Base-by-base conservation (phyloP, 768 basidiomycete genomes). In the Hydnum rufescens region DNA sequence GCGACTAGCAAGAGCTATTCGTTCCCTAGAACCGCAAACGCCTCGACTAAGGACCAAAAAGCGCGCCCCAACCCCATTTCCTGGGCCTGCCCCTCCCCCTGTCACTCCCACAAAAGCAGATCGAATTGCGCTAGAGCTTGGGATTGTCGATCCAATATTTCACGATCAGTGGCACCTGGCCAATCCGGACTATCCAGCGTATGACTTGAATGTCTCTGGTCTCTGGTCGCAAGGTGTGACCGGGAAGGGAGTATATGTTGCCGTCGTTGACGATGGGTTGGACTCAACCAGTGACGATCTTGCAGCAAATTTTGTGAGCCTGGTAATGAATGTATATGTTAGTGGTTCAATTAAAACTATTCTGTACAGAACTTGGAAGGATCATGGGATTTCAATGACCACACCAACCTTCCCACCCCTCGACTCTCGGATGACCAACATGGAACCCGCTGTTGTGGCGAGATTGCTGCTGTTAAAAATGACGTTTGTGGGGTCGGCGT, bases 301-400 rank as follows among this genome's bases (percentile, higher is more conserved):
- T 42, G 75, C 77, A 29, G 79, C 71, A 32, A 99, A 97, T 65
- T 99, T 96, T 65, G 95, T 97, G 62, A 60, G 89, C 74, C 19
- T 18, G 49, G 6, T 13, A 6, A 6, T 1, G 13, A 30, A 6
- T 32, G 6, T 18, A 18, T 34, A 34, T 34, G 18, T 6, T 16
- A 28, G 5, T 26, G 22, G 13, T 39, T 13, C 22, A 22, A 13
- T 22, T 39, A 39, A 22, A 39, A 39, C 13, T 39, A 22, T 13
- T 13, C 36, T 39, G 36, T 30, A 2, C 57, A 95, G 92, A 86
- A 80, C 61, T 75, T 80, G 6, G 77, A 75, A 23, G 79, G 90
- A 54, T 96, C 92, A 0, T 84, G 89, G 62, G 92, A 99, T 64
- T 99, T 89, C 65, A 99, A 99, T 64, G 89, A 93, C 61, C 89